Conservation (phyloP, 108 stramenopile species). For the Epipyxis sp. region DNA sequence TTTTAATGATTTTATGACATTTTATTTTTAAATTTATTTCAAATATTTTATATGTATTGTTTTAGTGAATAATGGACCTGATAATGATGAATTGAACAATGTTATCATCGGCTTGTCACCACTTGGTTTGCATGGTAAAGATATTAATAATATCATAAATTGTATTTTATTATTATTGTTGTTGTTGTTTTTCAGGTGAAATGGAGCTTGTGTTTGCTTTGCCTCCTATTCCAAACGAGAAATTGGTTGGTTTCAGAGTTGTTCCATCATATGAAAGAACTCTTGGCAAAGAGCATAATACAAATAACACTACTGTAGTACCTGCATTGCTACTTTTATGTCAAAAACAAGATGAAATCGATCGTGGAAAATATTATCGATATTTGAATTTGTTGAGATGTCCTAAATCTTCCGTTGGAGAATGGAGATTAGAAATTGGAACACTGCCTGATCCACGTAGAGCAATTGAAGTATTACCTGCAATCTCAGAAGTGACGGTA, state of each 20-base stretch:
- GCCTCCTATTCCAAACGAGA: conserved; percentile 3
- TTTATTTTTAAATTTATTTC: too few species aligned
- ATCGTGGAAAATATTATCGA: neutral
- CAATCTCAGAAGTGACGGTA: too few species aligned
- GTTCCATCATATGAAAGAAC: neutral
- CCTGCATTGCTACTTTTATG: neutral
- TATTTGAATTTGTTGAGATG: neutral
- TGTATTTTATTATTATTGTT: neutral
- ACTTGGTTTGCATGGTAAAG: neutral
- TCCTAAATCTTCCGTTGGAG: neutral
- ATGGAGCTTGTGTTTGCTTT: conserved; percentile 1
- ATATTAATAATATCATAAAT: neutral
- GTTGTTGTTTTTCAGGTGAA: neutral
- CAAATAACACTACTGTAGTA: neutral
- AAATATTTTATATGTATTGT: neutral
- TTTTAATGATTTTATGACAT: neutral
- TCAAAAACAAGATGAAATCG: neutral
- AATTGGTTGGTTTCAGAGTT: neutral
- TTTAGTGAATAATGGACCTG: neutral
- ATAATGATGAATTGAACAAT: conserved; percentile 15
- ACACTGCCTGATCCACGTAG: conserved; percentile 4
- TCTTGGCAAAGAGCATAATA: neutral
- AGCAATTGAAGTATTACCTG: conserved; percentile 1
- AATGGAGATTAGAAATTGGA: conserved; percentile 16
- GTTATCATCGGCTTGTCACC: neutral